These are phyloP conservation scores for Pythium folliculosum DNA, from an alignment of 352 stramenopile species.

Conservation along the genomic window DNA sequence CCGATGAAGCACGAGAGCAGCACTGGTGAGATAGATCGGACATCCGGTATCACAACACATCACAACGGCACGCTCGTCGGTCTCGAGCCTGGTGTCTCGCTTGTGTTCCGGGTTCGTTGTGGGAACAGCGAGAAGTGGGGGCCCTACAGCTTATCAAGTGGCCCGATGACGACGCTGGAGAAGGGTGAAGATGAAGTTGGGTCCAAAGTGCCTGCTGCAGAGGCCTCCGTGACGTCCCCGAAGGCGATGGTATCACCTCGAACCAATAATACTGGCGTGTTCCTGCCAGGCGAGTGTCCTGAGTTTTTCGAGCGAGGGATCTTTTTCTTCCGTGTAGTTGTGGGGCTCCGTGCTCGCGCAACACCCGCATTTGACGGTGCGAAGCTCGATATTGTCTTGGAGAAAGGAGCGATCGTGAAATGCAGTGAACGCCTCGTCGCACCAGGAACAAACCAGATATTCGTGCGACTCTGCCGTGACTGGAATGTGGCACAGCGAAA, in stretches of 20 bases:
- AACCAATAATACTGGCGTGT: slow-evolving; percentile 27
- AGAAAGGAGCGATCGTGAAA: slow-evolving; percentile 45
- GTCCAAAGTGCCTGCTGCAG: background rate
- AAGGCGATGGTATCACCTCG: background rate
- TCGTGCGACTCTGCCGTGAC: slow-evolving; percentile 32
- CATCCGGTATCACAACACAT: slow-evolving; percentile 26
- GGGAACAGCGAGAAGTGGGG: slow-evolving; percentile 40
- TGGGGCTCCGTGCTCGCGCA: slow-evolving; percentile 34
- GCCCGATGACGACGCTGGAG: slow-evolving; percentile 36
- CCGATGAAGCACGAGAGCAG: slow-evolving; percentile 38
- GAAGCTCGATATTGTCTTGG: slow-evolving; percentile 36
- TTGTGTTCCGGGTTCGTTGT: slow-evolving; percentile 44
- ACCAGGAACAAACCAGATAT: slow-evolving; percentile 42
- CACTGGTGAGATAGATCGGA: slow-evolving; percentile 18
- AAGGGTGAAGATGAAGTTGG: slow-evolving; percentile 22
- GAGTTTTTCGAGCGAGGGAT: slow-evolving; percentile 41
- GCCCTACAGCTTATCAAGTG: slow-evolving; percentile 41
- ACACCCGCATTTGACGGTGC: slow-evolving; percentile 33
- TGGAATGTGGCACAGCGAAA: slow-evolving; percentile 30
- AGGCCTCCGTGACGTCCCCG: slow-evolving; percentile 9
- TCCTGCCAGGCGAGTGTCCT: slow-evolving; percentile 42
- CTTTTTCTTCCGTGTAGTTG: slow-evolving; percentile 41
- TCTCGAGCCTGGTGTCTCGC: slow-evolving; percentile 35
- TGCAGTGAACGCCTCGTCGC: slow-evolving; percentile 38
- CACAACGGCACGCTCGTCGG: slow-evolving; percentile 41